Base-by-base conservation (phyloP, 108 stramenopile genomes). In the Aureococcus anophagefferens region DNA sequence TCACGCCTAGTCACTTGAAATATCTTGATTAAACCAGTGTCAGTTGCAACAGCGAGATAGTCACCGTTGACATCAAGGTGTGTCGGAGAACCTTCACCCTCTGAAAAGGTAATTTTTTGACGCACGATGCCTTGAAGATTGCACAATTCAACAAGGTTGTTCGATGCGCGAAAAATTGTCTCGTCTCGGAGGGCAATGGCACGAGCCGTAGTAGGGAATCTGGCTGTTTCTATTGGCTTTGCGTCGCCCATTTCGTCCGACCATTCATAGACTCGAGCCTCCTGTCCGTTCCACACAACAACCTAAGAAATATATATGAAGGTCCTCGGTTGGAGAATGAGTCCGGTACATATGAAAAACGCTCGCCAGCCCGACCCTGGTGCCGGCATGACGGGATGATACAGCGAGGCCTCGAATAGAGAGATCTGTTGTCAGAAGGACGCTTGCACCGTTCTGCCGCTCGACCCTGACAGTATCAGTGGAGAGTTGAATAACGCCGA, bases 11-110 rank as follows among this genome's bases (percentile, higher is more conserved):
- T 65, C 16, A 83, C 78, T 35, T 86, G 76, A 35, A 72, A 81
- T 29, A 85, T 35, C 68, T 84, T 84, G 69, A 87, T 76, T 18
- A 77, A 32, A 0, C 83, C 83, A 18, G 28, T 46, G 33, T 75
- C 69, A 21, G 86, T 87, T 32, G 79, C 78, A n/a, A 86, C 79
- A 35, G 81, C 85, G n/a, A 85, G 65, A 44, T 74, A 83, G 18
- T 63, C 74, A 30, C 79, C 81, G 59, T 82, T 79, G 30, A 83
- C 51, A 37, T 83, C 79, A 36, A 88, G 67, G 18, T 75, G 30
- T 4, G 75, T 66, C 11, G 86, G 85, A 25, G 37, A 33, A 0
- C 87, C 87, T 34, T 87, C 85, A 0, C 18, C 59, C 30, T 77
- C 85, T 15, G 77, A 74, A 35, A 85, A 84, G 9, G 63, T 65